Conservation (phyloP, 2,329 filamentous ascomycete species). For the Chaetoscypha palmicola region DNA sequence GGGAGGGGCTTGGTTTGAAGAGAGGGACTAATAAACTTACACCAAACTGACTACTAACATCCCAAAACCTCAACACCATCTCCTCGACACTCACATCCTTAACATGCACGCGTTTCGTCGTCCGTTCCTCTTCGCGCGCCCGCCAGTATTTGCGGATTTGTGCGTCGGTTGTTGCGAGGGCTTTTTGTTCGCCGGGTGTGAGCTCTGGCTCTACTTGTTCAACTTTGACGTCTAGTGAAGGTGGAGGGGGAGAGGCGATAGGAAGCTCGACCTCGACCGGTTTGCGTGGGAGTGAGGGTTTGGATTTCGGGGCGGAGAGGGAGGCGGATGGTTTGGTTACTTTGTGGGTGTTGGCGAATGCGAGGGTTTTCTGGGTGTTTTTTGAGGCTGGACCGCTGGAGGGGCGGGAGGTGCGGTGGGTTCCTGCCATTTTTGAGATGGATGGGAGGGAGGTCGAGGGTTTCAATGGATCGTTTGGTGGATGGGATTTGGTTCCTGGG, state of each 20-base stretch:
- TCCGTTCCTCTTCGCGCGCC: constrained; percentile 60
- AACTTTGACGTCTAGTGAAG: too few relatives aligned
- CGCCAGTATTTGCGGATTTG: constrained; percentile 76
- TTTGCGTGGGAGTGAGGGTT: too few relatives aligned
- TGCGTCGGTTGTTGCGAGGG: constrained; percentile 51
- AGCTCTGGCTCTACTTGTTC: too few relatives aligned
- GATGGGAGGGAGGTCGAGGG: too few relatives aligned
- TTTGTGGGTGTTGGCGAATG: constrained; percentile 51
- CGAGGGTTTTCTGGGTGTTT: constrained; percentile 49
- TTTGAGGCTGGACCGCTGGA: constrained; percentile 33
- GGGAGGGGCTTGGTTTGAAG: too few relatives aligned
- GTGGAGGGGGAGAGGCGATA: too few relatives aligned
- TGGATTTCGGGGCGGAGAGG: constrained; percentile 7
- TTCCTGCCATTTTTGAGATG: constrained; percentile 36
- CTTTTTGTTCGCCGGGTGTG: too few relatives aligned
- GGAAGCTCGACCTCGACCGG: too few relatives aligned
- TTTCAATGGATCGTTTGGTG: neutral
- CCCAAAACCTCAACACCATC: constrained; percentile 86
- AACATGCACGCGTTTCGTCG: constrained; percentile 70
- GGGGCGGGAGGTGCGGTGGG: constrained; percentile 34
- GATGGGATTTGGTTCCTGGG: neutral
- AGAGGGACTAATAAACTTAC: constrained; percentile 48
- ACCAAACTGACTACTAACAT: constrained; percentile 85
- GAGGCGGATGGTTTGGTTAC: constrained; percentile 49
- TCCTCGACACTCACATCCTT: constrained; percentile 63